Conservation (phyloP, 257 asterid species). For the Lycium barbarum region DNA sequence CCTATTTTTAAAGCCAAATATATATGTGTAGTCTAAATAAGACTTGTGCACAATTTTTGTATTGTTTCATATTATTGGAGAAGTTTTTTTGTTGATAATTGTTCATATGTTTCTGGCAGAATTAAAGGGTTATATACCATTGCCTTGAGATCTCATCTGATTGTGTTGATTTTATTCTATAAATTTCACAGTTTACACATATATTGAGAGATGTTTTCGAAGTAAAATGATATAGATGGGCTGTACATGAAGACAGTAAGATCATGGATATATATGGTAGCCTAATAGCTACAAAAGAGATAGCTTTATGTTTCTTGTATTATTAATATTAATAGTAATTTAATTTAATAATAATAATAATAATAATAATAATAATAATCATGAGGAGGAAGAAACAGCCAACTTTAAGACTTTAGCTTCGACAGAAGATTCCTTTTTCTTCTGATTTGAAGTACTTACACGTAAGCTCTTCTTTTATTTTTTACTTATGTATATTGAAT, state of each 20-base stretch:
- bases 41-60: neutral
- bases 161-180: neutral
- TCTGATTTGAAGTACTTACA: neutral
- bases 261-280: conserved; percentile 23
- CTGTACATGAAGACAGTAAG: conserved; percentile 2
- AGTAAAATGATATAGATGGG: neutral
- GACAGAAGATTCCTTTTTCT: neutral
- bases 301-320: neutral
- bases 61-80: neutral
- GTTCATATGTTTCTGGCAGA: neutral
- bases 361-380: conserved; percentile 11
- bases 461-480: neutral
- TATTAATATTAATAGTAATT: neutral
- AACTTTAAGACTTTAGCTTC: neutral
- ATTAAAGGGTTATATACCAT: neutral
- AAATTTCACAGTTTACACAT: neutral
- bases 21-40: neutral
- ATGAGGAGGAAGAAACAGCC: conserved; percentile 15
- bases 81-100: neutral
- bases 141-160: neutral
- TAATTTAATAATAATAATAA: neutral
- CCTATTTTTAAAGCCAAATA: neutral
- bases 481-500: neutral
- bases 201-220: neutral
- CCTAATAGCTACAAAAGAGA: conserved; percentile 47